Percentiles rank a stretch among this genome's conserved stretches.
phyloP scores from a whole-genome alignment of 176 grass and related monocot species.

The Avena eriantha region DNA sequence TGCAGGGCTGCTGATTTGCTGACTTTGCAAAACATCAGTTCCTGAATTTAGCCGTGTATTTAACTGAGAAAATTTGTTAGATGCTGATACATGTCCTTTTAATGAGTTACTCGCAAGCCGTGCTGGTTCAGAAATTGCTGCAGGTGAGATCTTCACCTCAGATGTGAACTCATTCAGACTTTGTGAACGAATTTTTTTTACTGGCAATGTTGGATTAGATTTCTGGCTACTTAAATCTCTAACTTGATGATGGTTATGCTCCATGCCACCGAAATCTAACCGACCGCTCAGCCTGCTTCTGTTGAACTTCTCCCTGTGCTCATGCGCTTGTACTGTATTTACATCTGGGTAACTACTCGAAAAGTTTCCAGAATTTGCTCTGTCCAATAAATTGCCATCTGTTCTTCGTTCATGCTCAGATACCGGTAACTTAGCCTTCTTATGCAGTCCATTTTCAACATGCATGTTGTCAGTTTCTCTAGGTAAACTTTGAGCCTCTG shows the following conservation, averaged over 20 bases:
- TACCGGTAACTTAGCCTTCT: constrained; percentile 46
- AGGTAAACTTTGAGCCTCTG: constrained; percentile 36
- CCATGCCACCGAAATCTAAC: constrained; percentile 46
- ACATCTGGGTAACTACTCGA: constrained; percentile 31
- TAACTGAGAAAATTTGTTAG: constrained; percentile 40
- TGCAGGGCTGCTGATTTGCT: constrained; percentile 45
- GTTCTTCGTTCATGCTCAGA: constrained; percentile 47
- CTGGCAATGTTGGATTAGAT: constrained; percentile 36
- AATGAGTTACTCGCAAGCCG: constrained; percentile 17
- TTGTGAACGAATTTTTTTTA: constrained; percentile 42
- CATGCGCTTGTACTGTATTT: constrained; percentile 25
- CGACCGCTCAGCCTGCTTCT: constrained; percentile 56
- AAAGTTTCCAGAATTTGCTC: constrained; percentile 35
- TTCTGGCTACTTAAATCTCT: constrained; percentile 48
- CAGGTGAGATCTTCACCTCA: constrained; percentile 40
- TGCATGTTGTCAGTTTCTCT: constrained; percentile 34
- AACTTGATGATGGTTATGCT: constrained; percentile 46
- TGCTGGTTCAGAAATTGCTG: constrained; percentile 41
- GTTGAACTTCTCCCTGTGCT: constrained; percentile 35
- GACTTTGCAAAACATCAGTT: constrained; percentile 29
- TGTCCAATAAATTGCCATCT: constrained; percentile 41
- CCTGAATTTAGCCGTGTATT: constrained; percentile 5
- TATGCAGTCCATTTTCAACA: constrained; percentile 47
- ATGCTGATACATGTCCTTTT: constrained; percentile 27
- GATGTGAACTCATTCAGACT: constrained; percentile 43